Base-by-base conservation (phyloP, 1,139 yeast species). In the Yamadazyma mexicana region DNA sequence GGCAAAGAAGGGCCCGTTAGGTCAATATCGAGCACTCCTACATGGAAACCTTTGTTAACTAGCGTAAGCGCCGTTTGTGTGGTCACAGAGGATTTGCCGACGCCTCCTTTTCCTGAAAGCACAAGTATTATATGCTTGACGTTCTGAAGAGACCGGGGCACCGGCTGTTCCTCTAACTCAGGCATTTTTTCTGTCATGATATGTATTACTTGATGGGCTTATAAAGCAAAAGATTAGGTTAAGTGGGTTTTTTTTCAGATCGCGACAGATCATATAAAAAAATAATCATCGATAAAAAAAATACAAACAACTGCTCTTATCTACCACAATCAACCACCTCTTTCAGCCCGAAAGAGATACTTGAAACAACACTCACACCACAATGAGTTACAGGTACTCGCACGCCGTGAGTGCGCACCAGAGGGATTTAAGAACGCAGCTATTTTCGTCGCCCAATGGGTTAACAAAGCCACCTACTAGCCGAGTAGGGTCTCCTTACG, bases 1-100 rank as follows among this genome's bases (percentile, higher is more conserved):
- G 99, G 98, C 35, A 91, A 68, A 1, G 98, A 89, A 0, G 99
- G 99, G 0, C 99, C 99, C 0, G 98, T 94, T 37, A 94, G 68
- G 65, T 92, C 99, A 17, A 92, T 89, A 58, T 92, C 99, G 29
- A 94, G 65, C 0, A 92, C 95, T 1, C 98, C 99, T 11, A 92
- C 96, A 52, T 77, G 82, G 53, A 62, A 79, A 1, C 95, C 95
- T 55, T 77, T 68, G 24, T 74, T 66, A 5, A 81, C 88, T 27
- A 94, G 68, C 0, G 92, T 73, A 17, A 92, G 68, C 0, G 97
- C 98, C 1, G 91, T 73, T 58, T 94, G 98, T 0, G 97, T 86
- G 0, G 98, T 91, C 1, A 92, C 91, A 0, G 97, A 88, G 5
- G 96, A 87, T 58, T 92, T 92, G 1, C 99, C 99, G 1, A 92